Evolutionary conservation across 2,329 filamentous ascomycete genomes (phyloP).

Genomic region (Ceratocystis ficicola): DNA sequence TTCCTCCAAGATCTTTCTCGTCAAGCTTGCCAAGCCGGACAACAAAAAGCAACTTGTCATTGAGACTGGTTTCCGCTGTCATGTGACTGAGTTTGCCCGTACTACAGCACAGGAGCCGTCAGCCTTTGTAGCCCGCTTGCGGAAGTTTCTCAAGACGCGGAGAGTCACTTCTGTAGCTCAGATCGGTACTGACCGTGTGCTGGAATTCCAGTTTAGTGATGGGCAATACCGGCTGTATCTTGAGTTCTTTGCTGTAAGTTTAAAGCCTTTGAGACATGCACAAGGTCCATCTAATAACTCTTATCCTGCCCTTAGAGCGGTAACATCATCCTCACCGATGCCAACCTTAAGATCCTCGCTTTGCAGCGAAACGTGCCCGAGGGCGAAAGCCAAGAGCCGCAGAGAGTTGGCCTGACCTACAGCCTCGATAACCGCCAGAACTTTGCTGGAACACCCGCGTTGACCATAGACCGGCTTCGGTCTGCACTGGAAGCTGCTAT

Average conservation of each 20-base stretch:
- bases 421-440: constrained; percentile 74
- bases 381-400: constrained; percentile 71
- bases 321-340: constrained; percentile 86
- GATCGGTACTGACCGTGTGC: constrained; percentile 83
- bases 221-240: constrained; percentile 77
- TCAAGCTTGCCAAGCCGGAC: constrained; percentile 88
- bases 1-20: constrained; percentile 83
- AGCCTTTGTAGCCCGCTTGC: constrained; percentile 68
- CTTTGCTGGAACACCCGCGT: constrained; percentile 57
- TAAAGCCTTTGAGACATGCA: background rate
- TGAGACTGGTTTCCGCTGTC: constrained; percentile 91
- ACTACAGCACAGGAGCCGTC: constrained; percentile 76
- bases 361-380: constrained; percentile 70
- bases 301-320: constrained; percentile 42
- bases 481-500: constrained; percentile 56
- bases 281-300: background rate
- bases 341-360: constrained; percentile 67
- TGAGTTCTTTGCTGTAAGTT: constrained; percentile 71
- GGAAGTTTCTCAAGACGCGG: constrained; percentile 79
- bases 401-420: constrained; percentile 66
- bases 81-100: constrained; percentile 81
- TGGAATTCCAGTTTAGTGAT: constrained; percentile 87
- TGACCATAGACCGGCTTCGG: constrained; percentile 62
- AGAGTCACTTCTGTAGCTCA: constrained; percentile 70
- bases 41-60: constrained; percentile 81